phyloP scores from a whole-genome alignment of 2,329 filamentous ascomycete genomes.

The Calonectria pseudoreteaudii region DNA sequence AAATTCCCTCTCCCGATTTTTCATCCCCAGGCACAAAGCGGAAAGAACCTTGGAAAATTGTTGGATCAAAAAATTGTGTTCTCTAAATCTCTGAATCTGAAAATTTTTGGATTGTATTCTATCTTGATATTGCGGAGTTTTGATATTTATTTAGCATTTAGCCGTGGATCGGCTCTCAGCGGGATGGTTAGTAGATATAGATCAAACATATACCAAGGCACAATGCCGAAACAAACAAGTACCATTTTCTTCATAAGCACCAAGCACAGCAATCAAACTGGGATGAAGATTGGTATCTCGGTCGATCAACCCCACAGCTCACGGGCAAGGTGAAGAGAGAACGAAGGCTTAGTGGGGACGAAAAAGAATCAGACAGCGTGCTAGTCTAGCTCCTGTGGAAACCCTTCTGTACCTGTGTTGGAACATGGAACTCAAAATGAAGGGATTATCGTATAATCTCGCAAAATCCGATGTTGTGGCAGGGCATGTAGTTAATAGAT shows the following conservation, averaged over 20 bases:
- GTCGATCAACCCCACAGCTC: background rate
- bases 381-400: no score
- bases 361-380: background rate
- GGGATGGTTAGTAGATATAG: background rate
- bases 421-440: no score
- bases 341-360: no score
- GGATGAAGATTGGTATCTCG: background rate
- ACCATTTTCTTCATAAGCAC: background rate
- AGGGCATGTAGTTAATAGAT: no score
- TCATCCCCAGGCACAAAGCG: background rate
- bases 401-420: no score
- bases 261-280: background rate
- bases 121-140: background rate
- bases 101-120: background rate
- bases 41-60: conserved; percentile 1
- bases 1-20: background rate
- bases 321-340: no score
- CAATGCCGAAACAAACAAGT: background rate
- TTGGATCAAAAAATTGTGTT: background rate
- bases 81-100: background rate
- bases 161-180: background rate
- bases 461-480: no score
- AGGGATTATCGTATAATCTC: no score
- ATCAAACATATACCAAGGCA: background rate
- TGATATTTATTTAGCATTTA: background rate